Evolutionary conservation across 305 asterid genomes (phyloP).

Genomic region (Fraxinus nigra): DNA sequence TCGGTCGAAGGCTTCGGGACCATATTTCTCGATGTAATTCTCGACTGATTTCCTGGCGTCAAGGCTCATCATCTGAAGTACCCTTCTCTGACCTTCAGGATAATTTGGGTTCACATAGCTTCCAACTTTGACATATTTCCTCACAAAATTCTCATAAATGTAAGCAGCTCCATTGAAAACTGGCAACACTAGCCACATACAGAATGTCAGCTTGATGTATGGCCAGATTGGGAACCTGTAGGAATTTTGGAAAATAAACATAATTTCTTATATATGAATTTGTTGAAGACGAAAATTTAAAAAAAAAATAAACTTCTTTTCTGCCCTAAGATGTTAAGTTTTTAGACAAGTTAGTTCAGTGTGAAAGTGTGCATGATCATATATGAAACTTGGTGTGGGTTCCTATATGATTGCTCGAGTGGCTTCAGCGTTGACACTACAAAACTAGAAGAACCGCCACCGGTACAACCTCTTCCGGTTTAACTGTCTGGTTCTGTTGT

Average conservation of each 20-base stretch:
- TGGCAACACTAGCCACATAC: slow-evolving; percentile 36
- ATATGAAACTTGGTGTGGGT: background rate
- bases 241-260: background rate
- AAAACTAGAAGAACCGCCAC: background rate
- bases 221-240: slow-evolving; percentile 90
- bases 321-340: background rate
- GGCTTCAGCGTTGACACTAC: background rate
- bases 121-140: slow-evolving; percentile 70
- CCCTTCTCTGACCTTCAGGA: slow-evolving; percentile 62
- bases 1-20: slow-evolving; percentile 78
- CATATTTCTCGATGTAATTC: slow-evolving; percentile 64
- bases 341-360: background rate
- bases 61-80: slow-evolving; percentile 90
- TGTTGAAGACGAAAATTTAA: background rate
- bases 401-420: background rate
- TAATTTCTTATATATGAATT: background rate
- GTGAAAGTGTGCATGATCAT: background rate
- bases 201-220: slow-evolving; percentile 28
- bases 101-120: slow-evolving; percentile 44
- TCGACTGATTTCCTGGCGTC: slow-evolving; percentile 86
- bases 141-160: slow-evolving; percentile 61
- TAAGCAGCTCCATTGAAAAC: slow-evolving; percentile 50
- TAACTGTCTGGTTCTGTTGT: background rate
- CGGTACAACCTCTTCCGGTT: background rate
- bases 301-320: background rate